Evolutionary conservation across 768 basidiomycete species (phyloP), one percentile per base, ranked within the genome.

Genomic region (Polyporus arcularius): DNA sequence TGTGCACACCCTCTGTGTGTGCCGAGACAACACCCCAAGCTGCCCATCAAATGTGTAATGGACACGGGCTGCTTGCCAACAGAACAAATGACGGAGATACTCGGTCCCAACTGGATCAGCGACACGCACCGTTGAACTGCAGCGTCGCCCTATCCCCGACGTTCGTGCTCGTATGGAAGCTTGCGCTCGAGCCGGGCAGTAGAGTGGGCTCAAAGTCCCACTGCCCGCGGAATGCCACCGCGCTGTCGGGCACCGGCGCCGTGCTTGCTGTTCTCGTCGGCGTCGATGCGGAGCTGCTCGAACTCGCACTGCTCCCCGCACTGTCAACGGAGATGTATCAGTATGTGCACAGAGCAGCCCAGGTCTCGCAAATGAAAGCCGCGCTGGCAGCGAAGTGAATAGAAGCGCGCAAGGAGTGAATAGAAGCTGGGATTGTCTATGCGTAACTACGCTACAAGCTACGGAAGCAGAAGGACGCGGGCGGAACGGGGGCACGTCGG

Each of bases 141-240:
- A 78, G 60, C 35, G 69, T 66, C 56, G 78, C 79, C 32, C 67
- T 71, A 67, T 87, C 85, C 40, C 83, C 85, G 21, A 72, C 70
- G 41, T 74, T 75, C 15, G 65, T 74, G 16, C 76, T 72, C 31
- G 64, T 63, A 55, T 75, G 69, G 64, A 71, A 73, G 11, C 68
- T 68, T 21, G 54, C 55, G 42, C 62, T 67, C 26, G 52, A 49
- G 28, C 65, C 67, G 5, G 73, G 65, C 10, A 70, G 63, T 16
- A 72, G 64, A 18, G 65, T 59, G 5, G 64, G 50, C 12, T 55
- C 28, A 54, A 71, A 75, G 31, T 74, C 76, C 89, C 89, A 92
- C 9, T 72, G 71, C 8, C 89, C 88, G 55, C 68, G 69, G 67
- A 83, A 89, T 1, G 78, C 74, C 53, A 88, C 75, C 26, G 72